Conservation (phyloP, 768 basidiomycete species). For the Amanita muscaria region DNA sequence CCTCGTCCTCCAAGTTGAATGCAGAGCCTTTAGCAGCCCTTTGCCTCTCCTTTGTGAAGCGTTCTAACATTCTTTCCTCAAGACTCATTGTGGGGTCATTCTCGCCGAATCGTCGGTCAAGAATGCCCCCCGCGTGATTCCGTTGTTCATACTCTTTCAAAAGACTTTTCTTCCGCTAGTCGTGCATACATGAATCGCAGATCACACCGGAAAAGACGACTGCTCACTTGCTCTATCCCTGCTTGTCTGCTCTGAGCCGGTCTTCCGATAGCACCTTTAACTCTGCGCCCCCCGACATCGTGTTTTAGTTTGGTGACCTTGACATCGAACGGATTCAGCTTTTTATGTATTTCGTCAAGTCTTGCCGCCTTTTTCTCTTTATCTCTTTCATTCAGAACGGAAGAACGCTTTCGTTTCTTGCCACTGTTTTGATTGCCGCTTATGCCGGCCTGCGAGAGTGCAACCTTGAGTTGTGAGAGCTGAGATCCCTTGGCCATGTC, state of each 20-base stretch:
- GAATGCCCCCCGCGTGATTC: constrained; percentile 76
- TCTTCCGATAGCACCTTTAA: constrained; percentile 74
- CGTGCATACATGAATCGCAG: constrained; percentile 8
- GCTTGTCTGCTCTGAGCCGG: constrained; percentile 87
- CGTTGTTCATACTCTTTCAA: constrained; percentile 82
- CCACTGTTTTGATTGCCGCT: constrained; percentile 44
- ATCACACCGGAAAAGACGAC: not conserved
- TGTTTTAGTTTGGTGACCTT: constrained; percentile 90
- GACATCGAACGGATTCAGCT: constrained; percentile 89
- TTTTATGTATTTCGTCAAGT: constrained; percentile 75
- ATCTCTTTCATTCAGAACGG: constrained; percentile 51
- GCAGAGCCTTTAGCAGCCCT: constrained; percentile 61
- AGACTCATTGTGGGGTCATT: constrained; percentile 85
- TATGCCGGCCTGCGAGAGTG: constrained; percentile 75
- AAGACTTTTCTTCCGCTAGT: constrained; percentile 76
- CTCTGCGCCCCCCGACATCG: constrained; percentile 81
- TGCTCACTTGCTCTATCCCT: constrained; percentile 76
- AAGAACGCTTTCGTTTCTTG: constrained; percentile 63
- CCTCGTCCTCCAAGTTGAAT: constrained; percentile 90
- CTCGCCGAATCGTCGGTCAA: constrained; percentile 96
- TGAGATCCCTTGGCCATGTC: constrained; percentile 81
- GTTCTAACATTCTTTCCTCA: constrained; percentile 94
- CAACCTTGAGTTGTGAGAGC: constrained; percentile 82
- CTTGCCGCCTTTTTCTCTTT: constrained; percentile 75
- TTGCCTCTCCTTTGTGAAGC: constrained; percentile 89